Percentiles rank a stretch among this genome's conserved stretches.
These are phyloP conservation scores for Bryum argenteum DNA, from an alignment of 225 moss, liverwort and hornwort species.

Conservation along the genomic window DNA sequence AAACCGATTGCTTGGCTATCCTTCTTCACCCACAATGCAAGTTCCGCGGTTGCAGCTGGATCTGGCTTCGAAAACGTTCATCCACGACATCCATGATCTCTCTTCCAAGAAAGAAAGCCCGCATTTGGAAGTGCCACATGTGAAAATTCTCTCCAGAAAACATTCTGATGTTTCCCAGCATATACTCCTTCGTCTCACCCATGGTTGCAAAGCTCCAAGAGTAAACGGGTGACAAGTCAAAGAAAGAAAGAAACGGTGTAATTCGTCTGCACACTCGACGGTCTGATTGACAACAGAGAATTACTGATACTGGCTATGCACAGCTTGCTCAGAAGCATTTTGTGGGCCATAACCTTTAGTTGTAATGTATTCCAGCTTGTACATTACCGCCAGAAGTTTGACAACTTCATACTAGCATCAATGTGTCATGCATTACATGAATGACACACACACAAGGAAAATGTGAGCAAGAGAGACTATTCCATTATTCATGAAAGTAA, in stretches of 20 bases:
- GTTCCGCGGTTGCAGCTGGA: background rate
- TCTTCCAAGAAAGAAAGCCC: background rate
- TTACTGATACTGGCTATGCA: background rate
- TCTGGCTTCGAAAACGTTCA: background rate
- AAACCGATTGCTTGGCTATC: conserved; percentile 7
- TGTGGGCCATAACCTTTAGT: background rate
- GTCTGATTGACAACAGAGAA: background rate
- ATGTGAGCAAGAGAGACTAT: too few relatives aligned
- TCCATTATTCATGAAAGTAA: too few relatives aligned
- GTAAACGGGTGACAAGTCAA: background rate
- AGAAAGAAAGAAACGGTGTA: background rate
- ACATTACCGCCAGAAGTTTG: too few relatives aligned
- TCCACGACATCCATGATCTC: conserved; percentile 1
- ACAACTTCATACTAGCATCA: too few relatives aligned
- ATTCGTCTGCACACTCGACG: background rate
- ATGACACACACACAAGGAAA: too few relatives aligned
- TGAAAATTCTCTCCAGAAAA: background rate
- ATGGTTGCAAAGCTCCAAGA: background rate
- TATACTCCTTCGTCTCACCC: background rate
- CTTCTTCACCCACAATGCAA: background rate
- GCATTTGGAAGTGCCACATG: background rate
- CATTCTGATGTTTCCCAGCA: background rate
- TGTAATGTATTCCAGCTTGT: too few relatives aligned
- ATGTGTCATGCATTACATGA: too few relatives aligned
- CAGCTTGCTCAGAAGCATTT: background rate